Evolutionary conservation across 495 filamentous ascomycete genomes (phyloP), one percentile per base, ranked within the genome.

Genomic region (Hypoxylon rickii): DNA sequence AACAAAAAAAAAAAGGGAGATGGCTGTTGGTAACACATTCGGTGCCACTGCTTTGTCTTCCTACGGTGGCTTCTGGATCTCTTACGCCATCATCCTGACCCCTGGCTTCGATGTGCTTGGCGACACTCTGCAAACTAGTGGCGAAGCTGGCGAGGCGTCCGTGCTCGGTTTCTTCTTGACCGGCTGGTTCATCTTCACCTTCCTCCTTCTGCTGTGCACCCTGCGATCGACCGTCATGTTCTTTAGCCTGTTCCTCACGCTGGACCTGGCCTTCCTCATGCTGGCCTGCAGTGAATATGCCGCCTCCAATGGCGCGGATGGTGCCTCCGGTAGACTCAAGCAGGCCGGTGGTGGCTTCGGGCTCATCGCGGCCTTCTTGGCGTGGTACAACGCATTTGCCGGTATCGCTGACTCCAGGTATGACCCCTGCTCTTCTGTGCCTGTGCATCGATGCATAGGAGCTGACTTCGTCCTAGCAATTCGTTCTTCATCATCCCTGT

Each of bases 181-280:
- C n/a, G 82, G 82, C 70, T 98, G 94, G 94, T 97, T 96, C 80
- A 94, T 98, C 80, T 98, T 98, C 85, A 98, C 93, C 64, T 86
- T 83, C 67, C 76, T 98, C 52, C 73, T 96, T 45, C 77, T 96
- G 32, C 64, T 97, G 71, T 93, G 88, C 84, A 97, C 94, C 38
- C 79, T 97, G 41, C 85, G 89, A 47, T 97, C 94, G 12, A 96
- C 92, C 58, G 86, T 97, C 66, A 92, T 93, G 64, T 98, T 97
- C 86, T 97, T 94, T 86, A 52, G 82, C 51, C 85, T 98, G 13
- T 98, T 97, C 86, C 89, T 97, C 78, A 85, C 84, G 58, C 89
- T 97, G 38, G 94, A 96, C 74, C 54, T 97, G 42, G 87, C 91
- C 60, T 97, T 96, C 84, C 79, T 98, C 52, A 79, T 96, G 65